Evolutionary conservation across 2,329 filamentous ascomycete genomes (phyloP).

Genomic region (Exophiala oligosperma): DNA sequence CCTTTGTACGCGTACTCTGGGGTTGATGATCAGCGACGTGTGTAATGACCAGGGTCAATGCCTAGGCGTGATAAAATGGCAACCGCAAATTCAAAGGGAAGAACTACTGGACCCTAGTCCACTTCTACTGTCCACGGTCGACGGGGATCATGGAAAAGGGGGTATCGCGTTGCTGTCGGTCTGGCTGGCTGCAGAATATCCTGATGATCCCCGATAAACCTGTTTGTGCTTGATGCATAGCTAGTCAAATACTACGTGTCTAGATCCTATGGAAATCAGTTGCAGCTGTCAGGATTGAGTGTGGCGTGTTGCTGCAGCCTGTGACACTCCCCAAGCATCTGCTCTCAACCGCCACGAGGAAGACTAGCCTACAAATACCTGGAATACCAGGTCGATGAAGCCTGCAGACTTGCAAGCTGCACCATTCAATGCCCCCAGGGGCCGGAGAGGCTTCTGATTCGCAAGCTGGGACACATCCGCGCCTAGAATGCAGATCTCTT

Average conservation of each 20-base stretch:
- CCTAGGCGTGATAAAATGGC: neutral
- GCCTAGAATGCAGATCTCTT: neutral
- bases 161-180: neutral
- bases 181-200: neutral
- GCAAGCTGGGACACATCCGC: neutral
- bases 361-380: neutral
- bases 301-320: neutral
- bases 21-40: too few relatives aligned
- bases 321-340: neutral
- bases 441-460: neutral
- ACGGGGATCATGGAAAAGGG: neutral
- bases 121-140: neutral
- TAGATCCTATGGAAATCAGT: neutral
- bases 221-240: too few relatives aligned
- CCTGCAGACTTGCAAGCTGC: neutral
- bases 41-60: too few relatives aligned
- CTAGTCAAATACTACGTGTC: too few relatives aligned
- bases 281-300: neutral
- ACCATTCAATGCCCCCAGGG: neutral
- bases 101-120: neutral
- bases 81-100: neutral
- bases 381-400: neutral
- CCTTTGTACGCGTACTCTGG: too few relatives aligned
- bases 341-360: neutral
- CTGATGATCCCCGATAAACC: neutral